phyloP scores from a whole-genome alignment of 176 grass and related monocot genomes.

The Hyparrhenia diplandra region DNA sequence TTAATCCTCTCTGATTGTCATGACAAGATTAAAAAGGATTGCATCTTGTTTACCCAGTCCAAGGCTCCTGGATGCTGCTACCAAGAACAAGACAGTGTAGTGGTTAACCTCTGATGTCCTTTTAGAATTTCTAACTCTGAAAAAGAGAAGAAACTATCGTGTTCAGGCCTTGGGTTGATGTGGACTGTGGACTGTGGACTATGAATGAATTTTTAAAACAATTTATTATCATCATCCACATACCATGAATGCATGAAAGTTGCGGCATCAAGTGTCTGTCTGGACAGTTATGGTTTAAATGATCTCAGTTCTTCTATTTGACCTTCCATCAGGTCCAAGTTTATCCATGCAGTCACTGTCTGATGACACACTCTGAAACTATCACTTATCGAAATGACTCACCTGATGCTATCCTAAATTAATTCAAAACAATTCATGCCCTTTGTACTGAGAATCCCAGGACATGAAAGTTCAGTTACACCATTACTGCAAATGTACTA shows the following conservation, averaged over 20 bases:
- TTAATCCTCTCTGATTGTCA: slow-evolving; percentile 10
- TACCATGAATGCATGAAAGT: not conserved
- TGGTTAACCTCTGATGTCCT: slow-evolving; percentile 30
- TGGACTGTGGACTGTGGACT: slow-evolving; percentile 12
- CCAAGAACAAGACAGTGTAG: slow-evolving; percentile 42
- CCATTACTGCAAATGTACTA: slow-evolving; percentile 1
- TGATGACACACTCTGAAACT: not conserved
- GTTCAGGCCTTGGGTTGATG: not conserved
- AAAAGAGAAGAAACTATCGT: not conserved
- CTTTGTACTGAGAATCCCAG: not conserved
- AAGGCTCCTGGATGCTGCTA: slow-evolving; percentile 35
- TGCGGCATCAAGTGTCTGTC: slow-evolving; percentile 21
- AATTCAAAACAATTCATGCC: not conserved
- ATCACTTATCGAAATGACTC: not conserved
- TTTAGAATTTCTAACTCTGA: slow-evolving; percentile 13
- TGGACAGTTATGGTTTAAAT: slow-evolving; percentile 10
- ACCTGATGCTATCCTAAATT: not conserved
- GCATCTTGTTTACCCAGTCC: slow-evolving; percentile 37
- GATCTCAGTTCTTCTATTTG: slow-evolving; percentile 3
- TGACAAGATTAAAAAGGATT: not conserved
- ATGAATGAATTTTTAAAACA: not conserved
- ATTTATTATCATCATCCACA: not conserved
- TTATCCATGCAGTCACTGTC: slow-evolving; percentile 33
- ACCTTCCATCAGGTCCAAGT: slow-evolving; percentile 9
- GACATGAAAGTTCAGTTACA: not conserved